phyloP scores from a whole-genome alignment of 306 rosid species.

The Dalbergia cochinchinensis region DNA sequence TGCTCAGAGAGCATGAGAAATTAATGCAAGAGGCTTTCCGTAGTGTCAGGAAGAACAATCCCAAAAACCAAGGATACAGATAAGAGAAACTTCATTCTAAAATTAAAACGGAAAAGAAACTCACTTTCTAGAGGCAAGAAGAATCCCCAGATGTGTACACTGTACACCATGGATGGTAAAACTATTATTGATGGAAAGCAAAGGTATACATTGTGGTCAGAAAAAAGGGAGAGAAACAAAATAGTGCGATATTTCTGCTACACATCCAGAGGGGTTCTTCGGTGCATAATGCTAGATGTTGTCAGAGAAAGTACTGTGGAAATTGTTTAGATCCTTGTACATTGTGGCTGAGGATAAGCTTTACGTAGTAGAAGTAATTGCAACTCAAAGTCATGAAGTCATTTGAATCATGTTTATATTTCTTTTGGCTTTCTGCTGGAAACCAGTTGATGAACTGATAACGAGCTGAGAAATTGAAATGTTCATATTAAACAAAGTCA shows the following conservation, averaged over 20 bases:
- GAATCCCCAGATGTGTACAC: not conserved
- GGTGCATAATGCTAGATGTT: slow-evolving; percentile 21
- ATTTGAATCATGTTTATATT: not conserved
- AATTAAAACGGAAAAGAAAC: slow-evolving; percentile 23
- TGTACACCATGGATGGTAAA: slow-evolving; percentile 14
- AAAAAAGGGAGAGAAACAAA: slow-evolving; percentile 8
- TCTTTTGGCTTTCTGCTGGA: not conserved
- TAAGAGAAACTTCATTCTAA: slow-evolving; percentile 10
- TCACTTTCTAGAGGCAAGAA: not conserved
- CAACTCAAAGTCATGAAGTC: not conserved
- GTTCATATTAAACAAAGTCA: too few relatives aligned
- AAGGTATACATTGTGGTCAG: not conserved
- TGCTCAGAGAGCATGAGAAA: slow-evolving; percentile 89
- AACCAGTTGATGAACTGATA: not conserved
- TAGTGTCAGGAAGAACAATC: slow-evolving; percentile 67
- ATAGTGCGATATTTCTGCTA: not conserved
- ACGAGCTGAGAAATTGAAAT: too few relatives aligned
- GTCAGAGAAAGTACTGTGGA: slow-evolving; percentile 3
- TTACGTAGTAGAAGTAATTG: slow-evolving; percentile 36
- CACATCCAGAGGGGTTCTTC: not conserved
- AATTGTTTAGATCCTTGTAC: slow-evolving; percentile 30
- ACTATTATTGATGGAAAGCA: not conserved
- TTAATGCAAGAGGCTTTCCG: slow-evolving; percentile 94
- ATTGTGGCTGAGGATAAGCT: slow-evolving; percentile 7
- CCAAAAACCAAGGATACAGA: not conserved